These are phyloP conservation scores for Arachnomyces sp. DNA, from an alignment of 2,329 filamentous ascomycete species.

Conservation along the genomic window DNA sequence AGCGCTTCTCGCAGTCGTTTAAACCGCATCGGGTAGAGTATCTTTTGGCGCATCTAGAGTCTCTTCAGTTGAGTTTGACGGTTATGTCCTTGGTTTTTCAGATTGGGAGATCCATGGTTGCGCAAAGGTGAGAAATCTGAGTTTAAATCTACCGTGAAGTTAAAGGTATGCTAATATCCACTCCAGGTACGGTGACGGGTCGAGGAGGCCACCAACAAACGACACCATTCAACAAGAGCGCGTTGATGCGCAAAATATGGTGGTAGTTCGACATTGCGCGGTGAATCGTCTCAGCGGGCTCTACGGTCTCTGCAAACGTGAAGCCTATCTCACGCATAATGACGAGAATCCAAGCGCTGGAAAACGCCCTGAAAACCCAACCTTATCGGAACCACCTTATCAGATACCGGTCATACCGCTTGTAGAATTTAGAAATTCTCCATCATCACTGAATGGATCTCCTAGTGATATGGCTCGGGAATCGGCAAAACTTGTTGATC, in stretches of 20 bases:
- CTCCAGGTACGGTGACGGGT: slow-evolving; percentile 13
- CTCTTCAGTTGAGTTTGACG: slow-evolving; percentile 32
- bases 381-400: slow-evolving; percentile 10
- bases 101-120: slow-evolving; percentile 26
- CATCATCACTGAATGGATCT: slow-evolving; percentile 27
- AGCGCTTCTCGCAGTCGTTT: slow-evolving; percentile 34
- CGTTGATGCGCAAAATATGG: slow-evolving; percentile 35
- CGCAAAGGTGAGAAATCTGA: slow-evolving; percentile 20
- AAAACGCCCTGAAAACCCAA: slow-evolving; percentile 13
- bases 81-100: slow-evolving; percentile 33
- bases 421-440: slow-evolving; percentile 24
- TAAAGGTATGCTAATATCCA: not conserved
- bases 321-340: slow-evolving; percentile 20
- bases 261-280: slow-evolving; percentile 37
- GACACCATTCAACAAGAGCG: slow-evolving; percentile 32
- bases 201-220: slow-evolving; percentile 14
- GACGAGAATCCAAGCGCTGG: slow-evolving; percentile 13
- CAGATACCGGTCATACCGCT: slow-evolving; percentile 24
- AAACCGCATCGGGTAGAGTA: slow-evolving; percentile 35
- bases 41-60: slow-evolving; percentile 33
- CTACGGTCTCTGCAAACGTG: slow-evolving; percentile 28
- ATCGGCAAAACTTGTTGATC: slow-evolving; percentile 27
- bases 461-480: slow-evolving; percentile 32
- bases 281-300: slow-evolving; percentile 29
- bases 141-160: not conserved